Conservation (phyloP, 768 basidiomycete genomes). For the Chlorophyllum brunneum region DNA sequence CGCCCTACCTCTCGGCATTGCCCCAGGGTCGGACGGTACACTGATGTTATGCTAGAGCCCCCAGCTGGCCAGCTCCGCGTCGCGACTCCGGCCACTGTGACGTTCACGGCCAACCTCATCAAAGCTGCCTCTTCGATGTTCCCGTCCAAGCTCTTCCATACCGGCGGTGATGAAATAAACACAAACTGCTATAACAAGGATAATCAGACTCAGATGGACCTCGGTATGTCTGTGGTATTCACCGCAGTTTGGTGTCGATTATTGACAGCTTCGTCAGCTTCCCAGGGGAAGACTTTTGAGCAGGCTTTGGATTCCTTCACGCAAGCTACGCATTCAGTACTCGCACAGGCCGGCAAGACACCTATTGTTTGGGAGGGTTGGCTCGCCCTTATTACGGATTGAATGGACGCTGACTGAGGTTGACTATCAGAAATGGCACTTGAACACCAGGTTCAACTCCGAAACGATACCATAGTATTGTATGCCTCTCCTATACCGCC, state of each 20-base stretch:
- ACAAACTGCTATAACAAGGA: conserved; percentile 63
- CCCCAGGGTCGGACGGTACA: too few species aligned
- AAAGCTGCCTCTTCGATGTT: conserved; percentile 46
- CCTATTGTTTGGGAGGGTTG: conserved; percentile 81
- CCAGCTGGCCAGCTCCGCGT: conserved; percentile 83
- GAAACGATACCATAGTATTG: conserved; percentile 55
- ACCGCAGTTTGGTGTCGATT: neutral
- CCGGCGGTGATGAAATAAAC: conserved; percentile 84
- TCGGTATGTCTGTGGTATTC: conserved; percentile 29
- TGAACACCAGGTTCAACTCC: conserved; percentile 43
- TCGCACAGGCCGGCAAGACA: conserved; percentile 58
- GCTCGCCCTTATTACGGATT: conserved; percentile 7
- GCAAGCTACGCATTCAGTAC: conserved; percentile 50
- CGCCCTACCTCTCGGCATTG: neutral
- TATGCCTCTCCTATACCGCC: conserved; percentile 22
- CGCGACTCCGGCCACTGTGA: conserved; percentile 52
- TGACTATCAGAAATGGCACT: conserved; percentile 60
- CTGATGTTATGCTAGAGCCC: conserved; percentile 41
- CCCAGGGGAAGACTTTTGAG: conserved; percentile 49
- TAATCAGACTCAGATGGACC: conserved; percentile 48
- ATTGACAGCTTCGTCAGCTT: neutral
- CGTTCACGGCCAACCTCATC: conserved; percentile 57
- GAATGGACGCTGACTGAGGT: conserved; percentile 19
- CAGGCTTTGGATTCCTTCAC: conserved; percentile 65
- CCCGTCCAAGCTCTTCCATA: conserved; percentile 63